A percentile compares a stretch with the other conserved stretches of the same genome.
Conservation (phyloP, 1,284 basidiomycete species). For the Rhodotorula sp. region DNA sequence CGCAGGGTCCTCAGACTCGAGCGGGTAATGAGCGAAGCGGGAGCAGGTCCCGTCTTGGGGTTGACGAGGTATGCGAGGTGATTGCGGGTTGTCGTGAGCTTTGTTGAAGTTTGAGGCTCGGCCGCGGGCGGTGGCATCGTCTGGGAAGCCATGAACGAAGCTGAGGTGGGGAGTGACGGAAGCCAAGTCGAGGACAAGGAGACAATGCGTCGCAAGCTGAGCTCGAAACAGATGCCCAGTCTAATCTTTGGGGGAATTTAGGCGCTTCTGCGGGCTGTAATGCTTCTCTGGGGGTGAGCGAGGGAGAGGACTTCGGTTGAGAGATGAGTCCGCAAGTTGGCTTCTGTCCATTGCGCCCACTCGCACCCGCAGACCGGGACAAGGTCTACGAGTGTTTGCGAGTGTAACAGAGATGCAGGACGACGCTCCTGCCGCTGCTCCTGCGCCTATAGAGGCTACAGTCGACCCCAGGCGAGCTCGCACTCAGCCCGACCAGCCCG, state of each 20-base stretch:
- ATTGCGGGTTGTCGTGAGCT: conserved; percentile 13
- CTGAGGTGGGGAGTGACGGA: neutral
- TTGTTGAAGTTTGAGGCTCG: neutral
- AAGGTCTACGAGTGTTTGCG: no score
- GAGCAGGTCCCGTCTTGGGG: conserved; percentile 47
- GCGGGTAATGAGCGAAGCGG: conserved; percentile 49
- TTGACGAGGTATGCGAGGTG: conserved; percentile 51
- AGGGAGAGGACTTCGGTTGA: no score
- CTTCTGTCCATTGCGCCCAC: no score
- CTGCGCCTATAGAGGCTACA: no score
- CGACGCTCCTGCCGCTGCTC: no score
- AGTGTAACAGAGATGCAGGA: no score
- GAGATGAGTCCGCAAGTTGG: no score
- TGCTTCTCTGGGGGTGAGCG: no score
- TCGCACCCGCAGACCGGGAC: no score
- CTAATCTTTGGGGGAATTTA: no score
- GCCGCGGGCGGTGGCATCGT: neutral
- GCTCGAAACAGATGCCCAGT: no score
- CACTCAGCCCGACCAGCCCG: neutral
- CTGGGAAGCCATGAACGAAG: neutral
- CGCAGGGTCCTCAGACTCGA: conserved; percentile 50
- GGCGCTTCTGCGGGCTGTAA: no score
- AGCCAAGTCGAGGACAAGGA: neutral
- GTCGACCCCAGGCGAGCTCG: conserved; percentile 24
- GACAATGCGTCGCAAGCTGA: neutral